Evolutionary conservation across 805 yeast genomes (phyloP), one percentile per base, ranked within the genome.

Genomic region (Saturnispora mendoncae): DNA sequence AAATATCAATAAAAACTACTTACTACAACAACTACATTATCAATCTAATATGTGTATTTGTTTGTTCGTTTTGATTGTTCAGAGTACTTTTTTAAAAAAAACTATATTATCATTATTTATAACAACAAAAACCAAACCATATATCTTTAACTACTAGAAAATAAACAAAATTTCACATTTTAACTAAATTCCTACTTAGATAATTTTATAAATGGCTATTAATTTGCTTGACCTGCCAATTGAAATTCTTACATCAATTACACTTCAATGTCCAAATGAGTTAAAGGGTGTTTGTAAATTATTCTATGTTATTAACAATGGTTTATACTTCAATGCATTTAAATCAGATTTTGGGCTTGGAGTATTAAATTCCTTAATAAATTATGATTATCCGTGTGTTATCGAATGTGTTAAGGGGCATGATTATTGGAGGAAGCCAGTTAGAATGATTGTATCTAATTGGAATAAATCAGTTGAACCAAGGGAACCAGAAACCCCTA

Each of bases 301-400:
- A 15, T 74, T 71, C 50, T 75, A 69, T 48, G 49, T 63, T 4
- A 54, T 76, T 37, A 67, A 74, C 57, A 78, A 78, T 52, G 71
- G 71, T 38, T 47, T 67, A 14, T 72, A 63, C 51, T 65, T 66
- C 48, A 63, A 67, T 23, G 44, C 52, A 8, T 47, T 72, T 35
- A 50, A 48, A 5, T 58, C 58, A 17, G 57, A 60, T 15, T 51
- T 56, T 44, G 63, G 63, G 1, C 41, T 48, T 5, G 51, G 51
- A 34, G 50, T 54, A 12, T 26, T 55, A 1, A 44, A 50, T 24
- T 45, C 44, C 24, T 49, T 61, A 13, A 53, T 54, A 1, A 44
- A 47, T 34, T 42, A 52, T 36, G 56, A 55, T 23, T 38, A 53
- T 14, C 53, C 53, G 4, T 47, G 51, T 30, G 41, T 62, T 13